Conservation (phyloP, 768 basidiomycete genomes). For the Collybia mongolica region DNA sequence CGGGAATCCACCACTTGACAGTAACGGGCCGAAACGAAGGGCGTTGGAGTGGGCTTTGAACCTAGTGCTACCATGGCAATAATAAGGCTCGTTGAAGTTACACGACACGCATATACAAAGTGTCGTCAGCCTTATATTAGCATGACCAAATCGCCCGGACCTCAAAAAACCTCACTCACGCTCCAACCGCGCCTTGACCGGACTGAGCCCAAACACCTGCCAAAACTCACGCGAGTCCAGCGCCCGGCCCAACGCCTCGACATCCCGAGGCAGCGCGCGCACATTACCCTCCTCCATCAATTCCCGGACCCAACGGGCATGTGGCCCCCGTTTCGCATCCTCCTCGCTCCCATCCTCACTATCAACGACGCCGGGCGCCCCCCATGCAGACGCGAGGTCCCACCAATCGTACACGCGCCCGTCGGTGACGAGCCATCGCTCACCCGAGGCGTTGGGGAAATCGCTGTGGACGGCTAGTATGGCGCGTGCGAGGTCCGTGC, state of each 20-base stretch:
- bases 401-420: conserved; percentile 66
- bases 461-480: conserved; percentile 55
- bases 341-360: background rate
- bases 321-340: conserved; percentile 30
- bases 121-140: no score
- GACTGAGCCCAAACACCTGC: conserved; percentile 43
- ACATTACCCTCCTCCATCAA: conserved; percentile 52
- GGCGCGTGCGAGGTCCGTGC: conserved; percentile 55
- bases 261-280: conserved; percentile 49
- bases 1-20: no score
- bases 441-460: conserved; percentile 41
- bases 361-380: conserved; percentile 4
- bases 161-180: background rate
- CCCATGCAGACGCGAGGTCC: conserved; percentile 62
- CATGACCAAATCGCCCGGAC: no score
- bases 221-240: conserved; percentile 66
- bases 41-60: no score
- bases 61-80: no score
- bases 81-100: no score
- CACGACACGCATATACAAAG: no score
- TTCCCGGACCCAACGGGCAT: conserved; percentile 55
- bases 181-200: conserved; percentile 35
- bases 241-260: conserved; percentile 47
- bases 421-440: conserved; percentile 58
- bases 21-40: no score